Base-by-base conservation (phyloP, 371 early-diverging fungal species). In the Funneliformis caledonium region DNA sequence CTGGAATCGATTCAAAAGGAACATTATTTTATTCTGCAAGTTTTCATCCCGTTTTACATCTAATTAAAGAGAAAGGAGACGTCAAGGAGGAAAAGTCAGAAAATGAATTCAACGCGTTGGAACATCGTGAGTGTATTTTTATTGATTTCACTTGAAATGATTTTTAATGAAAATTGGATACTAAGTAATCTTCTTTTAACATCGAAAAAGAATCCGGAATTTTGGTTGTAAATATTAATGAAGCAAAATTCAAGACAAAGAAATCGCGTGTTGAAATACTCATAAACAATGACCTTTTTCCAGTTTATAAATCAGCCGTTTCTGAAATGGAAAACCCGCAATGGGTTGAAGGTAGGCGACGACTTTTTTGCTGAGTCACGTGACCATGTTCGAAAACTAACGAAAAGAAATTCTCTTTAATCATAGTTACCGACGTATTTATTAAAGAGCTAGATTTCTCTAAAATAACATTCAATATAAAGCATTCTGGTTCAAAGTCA, bases 371-470 rank as follows among this genome's bases (percentile, higher is more conserved):
- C 14, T 5, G 7, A 4, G 22, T 47, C 12, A 74, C 5, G 33
- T 12, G 26, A 43, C 7, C 19, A 0, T 56, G 16, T 56, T 1
- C 43, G 16, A 45, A 16, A 61, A 9, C 22, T 42, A n/a, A 12
- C 64, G 6, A 56, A 52, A 14, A 52, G 14, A 14, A 16, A 52
- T 16, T 26, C 19, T 52, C 12, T 16, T 76, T 76, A 7, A 37
- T 52, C 16, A 43, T 43, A 76, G 43, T 77, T 6, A 83, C 88
- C 0, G 90, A 91, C 77, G 89, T 90, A 2, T 91, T 91, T 80
- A 84, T 92, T 60, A 91, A 91, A 78, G 91, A 92, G 47, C 85
- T 87, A 11, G 90, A 90, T 9, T 89, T 88, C 31, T 89, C 91
- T 22, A 87, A 88, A 62, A 82, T 92, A 16, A 86, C 86, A 5